Conservation (phyloP, 306 rosid species). For the Begonia peltatifolia region DNA sequence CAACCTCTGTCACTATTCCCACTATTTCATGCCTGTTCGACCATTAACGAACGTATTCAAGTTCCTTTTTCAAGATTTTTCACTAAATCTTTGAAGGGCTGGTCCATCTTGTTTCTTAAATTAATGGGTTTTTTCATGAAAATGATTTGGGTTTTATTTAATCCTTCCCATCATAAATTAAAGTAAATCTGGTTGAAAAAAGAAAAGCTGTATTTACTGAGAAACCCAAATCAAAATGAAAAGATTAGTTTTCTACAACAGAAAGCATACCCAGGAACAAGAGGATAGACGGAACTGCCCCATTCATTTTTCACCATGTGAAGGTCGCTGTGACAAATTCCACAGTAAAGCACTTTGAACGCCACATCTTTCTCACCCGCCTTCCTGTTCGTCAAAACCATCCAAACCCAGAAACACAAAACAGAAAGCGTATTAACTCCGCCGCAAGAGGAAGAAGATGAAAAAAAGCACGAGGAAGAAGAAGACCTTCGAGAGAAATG, state of each 20-base stretch:
- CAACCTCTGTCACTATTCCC: conserved; percentile 47
- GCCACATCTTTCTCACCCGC: conserved; percentile 27
- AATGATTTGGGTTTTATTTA: too few species aligned
- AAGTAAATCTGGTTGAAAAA: too few species aligned
- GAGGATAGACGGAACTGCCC: conserved; percentile 17
- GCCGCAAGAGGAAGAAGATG: neutral
- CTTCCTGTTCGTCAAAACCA: conserved; percentile 9
- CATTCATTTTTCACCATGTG: conserved; percentile 25
- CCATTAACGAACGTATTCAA: too few species aligned
- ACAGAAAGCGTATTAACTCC: too few species aligned
- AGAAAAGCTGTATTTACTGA: too few species aligned
- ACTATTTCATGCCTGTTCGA: conserved; percentile 31
- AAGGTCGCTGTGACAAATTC: conserved; percentile 33
- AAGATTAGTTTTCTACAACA: neutral
- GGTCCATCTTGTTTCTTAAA: too few species aligned
- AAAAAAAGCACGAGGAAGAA: neutral
- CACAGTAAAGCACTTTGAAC: conserved; percentile 27
- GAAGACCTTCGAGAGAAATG: conserved; percentile 11
- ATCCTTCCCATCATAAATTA: too few species aligned
- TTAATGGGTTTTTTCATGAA: too few species aligned
- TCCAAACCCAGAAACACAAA: too few species aligned
- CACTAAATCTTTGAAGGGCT: too few species aligned
- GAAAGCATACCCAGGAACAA: conserved; percentile 26
- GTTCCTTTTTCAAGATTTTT: too few species aligned
- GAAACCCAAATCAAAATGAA: neutral